Evolutionary conservation across 495 filamentous ascomycete genomes (phyloP).

Genomic region (Aspergillus mulundensis): DNA sequence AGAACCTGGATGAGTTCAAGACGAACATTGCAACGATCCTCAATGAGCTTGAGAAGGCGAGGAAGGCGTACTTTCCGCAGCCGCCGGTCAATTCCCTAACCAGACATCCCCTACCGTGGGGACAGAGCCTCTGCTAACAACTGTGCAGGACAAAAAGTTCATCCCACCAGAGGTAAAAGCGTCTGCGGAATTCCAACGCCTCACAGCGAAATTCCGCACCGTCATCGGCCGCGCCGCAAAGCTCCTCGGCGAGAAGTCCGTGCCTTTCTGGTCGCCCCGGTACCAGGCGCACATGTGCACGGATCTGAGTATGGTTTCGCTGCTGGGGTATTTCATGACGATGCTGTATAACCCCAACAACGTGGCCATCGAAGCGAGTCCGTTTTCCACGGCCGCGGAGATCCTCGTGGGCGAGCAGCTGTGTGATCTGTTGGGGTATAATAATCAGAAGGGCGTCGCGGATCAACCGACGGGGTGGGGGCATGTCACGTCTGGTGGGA

Average conservation of each 20-base stretch:
- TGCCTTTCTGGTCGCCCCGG: conserved; percentile 12
- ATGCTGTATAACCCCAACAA: conserved; percentile 52
- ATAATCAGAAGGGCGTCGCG: conserved; percentile 17
- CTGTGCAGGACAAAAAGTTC: conserved; percentile 21
- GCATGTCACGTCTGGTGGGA: conserved; percentile 42
- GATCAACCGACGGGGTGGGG: conserved; percentile 28
- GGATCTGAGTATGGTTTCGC: conserved; percentile 28
- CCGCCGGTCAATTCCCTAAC: not conserved
- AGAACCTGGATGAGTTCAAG: conserved; percentile 36
- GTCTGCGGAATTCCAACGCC: conserved; percentile 23
- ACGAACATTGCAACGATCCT: conserved; percentile 32
- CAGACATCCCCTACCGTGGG: too few relatives aligned
- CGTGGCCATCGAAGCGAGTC: conserved; percentile 43
- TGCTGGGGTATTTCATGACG: conserved; percentile 45
- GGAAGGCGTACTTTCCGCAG: conserved; percentile 28
- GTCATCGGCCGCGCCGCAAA: conserved; percentile 16
- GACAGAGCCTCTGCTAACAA: not conserved
- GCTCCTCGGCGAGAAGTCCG: conserved; percentile 22
- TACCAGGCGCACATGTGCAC: conserved; percentile 42
- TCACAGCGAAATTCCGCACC: conserved; percentile 22
- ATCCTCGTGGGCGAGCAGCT: conserved; percentile 43
- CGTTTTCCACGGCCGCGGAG: conserved; percentile 38
- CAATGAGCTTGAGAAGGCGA: conserved; percentile 26
- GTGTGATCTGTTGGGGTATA: conserved; percentile 44
- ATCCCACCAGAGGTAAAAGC: conserved; percentile 26